A percentile compares a stretch with the other conserved stretches of the same genome.
Evolutionary conservation across 2,329 filamentous ascomycete species (phyloP).

Genomic region (Exophiala calicioides): DNA sequence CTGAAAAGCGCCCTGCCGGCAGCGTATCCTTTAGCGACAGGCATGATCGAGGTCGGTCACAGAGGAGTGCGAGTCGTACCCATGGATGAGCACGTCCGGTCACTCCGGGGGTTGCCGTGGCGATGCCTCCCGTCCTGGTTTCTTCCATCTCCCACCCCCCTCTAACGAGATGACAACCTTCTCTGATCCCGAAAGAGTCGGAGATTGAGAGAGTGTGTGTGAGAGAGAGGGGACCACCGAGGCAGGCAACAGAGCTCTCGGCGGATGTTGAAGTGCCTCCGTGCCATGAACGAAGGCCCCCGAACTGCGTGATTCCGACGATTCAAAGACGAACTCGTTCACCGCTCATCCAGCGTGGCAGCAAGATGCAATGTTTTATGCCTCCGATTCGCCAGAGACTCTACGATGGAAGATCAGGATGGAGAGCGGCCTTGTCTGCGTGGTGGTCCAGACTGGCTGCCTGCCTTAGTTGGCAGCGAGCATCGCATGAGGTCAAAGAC

Average conservation of each 20-base stretch:
- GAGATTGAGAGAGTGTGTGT: too few relatives aligned
- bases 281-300: not conserved
- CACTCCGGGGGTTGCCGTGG: too few relatives aligned
- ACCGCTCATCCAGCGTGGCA: constrained; percentile 20
- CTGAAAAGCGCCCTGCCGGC: not conserved
- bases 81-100: too few relatives aligned
- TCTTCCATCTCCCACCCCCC: too few relatives aligned
- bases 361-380: constrained; percentile 10
- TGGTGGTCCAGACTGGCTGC: constrained; percentile 18
- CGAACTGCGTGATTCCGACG: constrained; percentile 16
- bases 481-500: constrained; percentile 17
- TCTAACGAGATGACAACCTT: too few relatives aligned
- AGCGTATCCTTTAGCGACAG: not conserved
- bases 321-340: constrained; percentile 16
- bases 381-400: constrained; percentile 22
- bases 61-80: too few relatives aligned
- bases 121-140: too few relatives aligned
- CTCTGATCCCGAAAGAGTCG: too few relatives aligned
- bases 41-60: too few relatives aligned
- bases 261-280: not conserved
- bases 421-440: constrained; percentile 14
- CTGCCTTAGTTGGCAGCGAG: constrained; percentile 14
- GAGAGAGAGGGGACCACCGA: too few relatives aligned
- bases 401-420: constrained; percentile 6
- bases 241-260: too few relatives aligned